Evolutionary conservation across 352 stramenopile genomes (phyloP), one percentile per base, ranked within the genome.

Genomic region (Elongisporangium prolatum): DNA sequence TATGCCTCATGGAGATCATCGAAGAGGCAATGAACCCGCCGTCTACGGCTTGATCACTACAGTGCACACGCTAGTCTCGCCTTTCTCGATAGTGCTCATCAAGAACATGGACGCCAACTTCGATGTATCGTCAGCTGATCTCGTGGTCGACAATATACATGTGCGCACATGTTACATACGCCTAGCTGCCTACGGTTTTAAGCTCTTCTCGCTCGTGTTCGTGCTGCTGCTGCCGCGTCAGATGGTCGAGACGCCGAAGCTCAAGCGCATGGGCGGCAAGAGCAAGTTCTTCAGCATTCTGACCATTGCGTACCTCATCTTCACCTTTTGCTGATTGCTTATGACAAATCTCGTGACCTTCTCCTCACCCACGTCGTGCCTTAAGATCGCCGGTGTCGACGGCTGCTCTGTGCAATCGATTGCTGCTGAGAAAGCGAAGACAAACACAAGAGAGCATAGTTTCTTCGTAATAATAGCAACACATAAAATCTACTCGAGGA

Each of bases 281-380:
- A 74, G 21, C 57, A 69, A 71, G 48, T 28, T 64, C n/a, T 62
- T 75, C 20, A 67, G 69, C 24, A 54, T 59, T 13, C 28, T 74
- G 50, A 78, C 69, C 11, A 14, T 74, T 8, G 61, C 67, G 21
- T 65, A 74, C 47, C 54, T 78, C 17, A 28, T 71, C 5, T 72
- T 78, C 50, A 61, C 60, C 34, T 52, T 77, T 6, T 50, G 61
- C 51, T 65, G 63, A 53, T 71, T 59, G 1, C 52, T 77, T 28
- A 68, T 69, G 59, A 69, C 64, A 24, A 77, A 77, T 52, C 50
- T 77, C 37, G 60, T 76, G 55, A 62, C 68, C 21, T 73, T 76
- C 50, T 71, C 71, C 17, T 53, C 66, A 13, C 59, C 53, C 37
- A 74, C 69, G 6, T 54, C 55, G 17, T 77, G 69, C 52, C 59